A percentile compares a stretch with the other conserved stretches of the same genome.
Evolutionary conservation across 768 basidiomycete species (phyloP).

Genomic region (Cantharellus anzutake): DNA sequence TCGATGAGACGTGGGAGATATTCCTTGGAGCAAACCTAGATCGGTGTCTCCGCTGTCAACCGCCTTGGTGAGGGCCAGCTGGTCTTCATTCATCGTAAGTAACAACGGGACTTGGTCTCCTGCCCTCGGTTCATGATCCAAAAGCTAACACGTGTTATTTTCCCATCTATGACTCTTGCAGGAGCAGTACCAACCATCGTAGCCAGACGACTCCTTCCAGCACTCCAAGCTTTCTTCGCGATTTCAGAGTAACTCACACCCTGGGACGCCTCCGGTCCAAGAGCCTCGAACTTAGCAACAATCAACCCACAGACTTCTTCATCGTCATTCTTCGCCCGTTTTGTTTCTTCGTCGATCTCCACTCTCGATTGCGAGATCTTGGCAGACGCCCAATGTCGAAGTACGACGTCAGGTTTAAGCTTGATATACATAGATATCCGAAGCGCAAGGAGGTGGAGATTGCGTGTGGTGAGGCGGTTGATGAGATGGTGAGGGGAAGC

Average conservation of each 20-base stretch:
- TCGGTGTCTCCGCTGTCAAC: constrained; percentile 93
- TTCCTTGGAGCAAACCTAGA: constrained; percentile 33
- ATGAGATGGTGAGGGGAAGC: constrained; percentile 68
- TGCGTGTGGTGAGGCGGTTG: constrained; percentile 63
- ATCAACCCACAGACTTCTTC: constrained; percentile 64
- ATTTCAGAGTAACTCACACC: constrained; percentile 85
- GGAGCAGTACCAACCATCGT: constrained; percentile 40
- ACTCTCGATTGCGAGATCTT: constrained; percentile 67
- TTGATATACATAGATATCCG: constrained; percentile 72
- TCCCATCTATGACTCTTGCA: neutral
- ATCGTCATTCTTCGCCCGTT: constrained; percentile 40
- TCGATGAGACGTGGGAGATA: neutral
- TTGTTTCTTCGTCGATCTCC: constrained; percentile 29
- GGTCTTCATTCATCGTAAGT: constrained; percentile 86
- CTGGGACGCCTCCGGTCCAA: constrained; percentile 29
- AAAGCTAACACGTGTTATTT: constrained; percentile 28
- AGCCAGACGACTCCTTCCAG: constrained; percentile 59
- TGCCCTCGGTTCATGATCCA: constrained; percentile 78
- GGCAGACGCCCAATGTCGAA: constrained; percentile 91
- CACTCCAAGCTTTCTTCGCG: constrained; percentile 83
- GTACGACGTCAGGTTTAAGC: constrained; percentile 66
- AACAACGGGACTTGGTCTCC: constrained; percentile 90
- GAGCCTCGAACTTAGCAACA: constrained; percentile 73
- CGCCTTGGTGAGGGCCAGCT: constrained; percentile 69
- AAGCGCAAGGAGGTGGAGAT: constrained; percentile 80